Evolutionary conservation across 2,329 filamentous ascomycete genomes (phyloP).

Genomic region (Ceratocystis lukuohia): DNA sequence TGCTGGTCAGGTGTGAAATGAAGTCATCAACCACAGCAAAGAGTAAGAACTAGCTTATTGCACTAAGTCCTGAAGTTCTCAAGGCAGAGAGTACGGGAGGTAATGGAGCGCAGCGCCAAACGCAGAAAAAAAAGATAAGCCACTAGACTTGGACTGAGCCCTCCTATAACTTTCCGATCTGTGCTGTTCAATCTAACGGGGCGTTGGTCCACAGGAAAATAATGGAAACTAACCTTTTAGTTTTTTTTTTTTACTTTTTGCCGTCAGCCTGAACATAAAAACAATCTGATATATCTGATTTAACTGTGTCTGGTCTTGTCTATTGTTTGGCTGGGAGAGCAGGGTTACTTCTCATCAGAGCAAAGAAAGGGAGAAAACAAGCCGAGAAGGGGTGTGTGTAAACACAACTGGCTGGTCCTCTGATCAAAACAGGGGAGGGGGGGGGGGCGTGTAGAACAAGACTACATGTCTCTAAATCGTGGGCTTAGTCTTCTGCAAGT

Average conservation of each 20-base stretch:
- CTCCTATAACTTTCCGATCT: not conserved
- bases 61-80: not conserved
- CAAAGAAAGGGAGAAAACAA: not conserved
- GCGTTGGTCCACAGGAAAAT: not conserved
- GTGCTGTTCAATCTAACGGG: not conserved
- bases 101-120: not conserved
- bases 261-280: constrained; percentile 1
- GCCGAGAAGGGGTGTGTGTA: not conserved
- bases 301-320: not conserved
- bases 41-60: not conserved
- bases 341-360: not conserved
- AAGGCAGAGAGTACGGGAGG: not conserved
- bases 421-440: not conserved
- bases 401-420: not conserved
- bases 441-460: not conserved
- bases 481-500: not conserved
- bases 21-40: not conserved
- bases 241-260: not conserved
- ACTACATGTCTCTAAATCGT: not conserved
- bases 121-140: not conserved
- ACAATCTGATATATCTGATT: constrained; percentile 10
- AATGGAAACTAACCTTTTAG: not conserved
- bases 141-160: not conserved
- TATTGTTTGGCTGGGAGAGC: not conserved
- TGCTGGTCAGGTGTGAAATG: too few species aligned